Conservation (phyloP, 768 basidiomycete species). For the Lactarius pseudohatsudake region DNA sequence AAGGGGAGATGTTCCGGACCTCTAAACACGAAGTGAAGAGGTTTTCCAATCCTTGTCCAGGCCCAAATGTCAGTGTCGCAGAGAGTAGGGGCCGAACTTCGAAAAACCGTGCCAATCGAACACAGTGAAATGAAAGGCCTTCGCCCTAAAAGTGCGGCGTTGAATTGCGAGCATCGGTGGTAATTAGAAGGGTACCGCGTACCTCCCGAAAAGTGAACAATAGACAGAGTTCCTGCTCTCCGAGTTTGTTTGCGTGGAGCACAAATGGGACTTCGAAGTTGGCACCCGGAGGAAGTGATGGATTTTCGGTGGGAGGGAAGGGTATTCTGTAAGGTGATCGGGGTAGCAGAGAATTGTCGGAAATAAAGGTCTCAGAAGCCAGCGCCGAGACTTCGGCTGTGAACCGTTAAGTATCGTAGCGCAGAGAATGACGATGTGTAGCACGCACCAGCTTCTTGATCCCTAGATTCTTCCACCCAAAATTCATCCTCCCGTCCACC, state of each 20-base stretch:
- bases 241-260: slow-evolving; percentile 50
- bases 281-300: slow-evolving; percentile 47
- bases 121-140: slow-evolving; percentile 54
- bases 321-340: slow-evolving; percentile 50
- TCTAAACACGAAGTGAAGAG: slow-evolving; percentile 56
- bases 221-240: slow-evolving; percentile 53
- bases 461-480: slow-evolving; percentile 45
- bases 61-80: slow-evolving; percentile 49
- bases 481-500: slow-evolving; percentile 59
- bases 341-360: slow-evolving; percentile 52
- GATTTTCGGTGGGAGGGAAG: slow-evolving; percentile 34
- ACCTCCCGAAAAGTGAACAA: slow-evolving; percentile 72
- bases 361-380: slow-evolving; percentile 43
- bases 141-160: slow-evolving; percentile 40
- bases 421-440: slow-evolving; percentile 18
- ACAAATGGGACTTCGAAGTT: slow-evolving; percentile 51
- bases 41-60: slow-evolving; percentile 48
- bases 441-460: slow-evolving; percentile 11
- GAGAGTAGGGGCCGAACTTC: slow-evolving; percentile 62
- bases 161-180: neutral
- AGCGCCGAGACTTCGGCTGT: slow-evolving; percentile 13
- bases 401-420: slow-evolving; percentile 1
- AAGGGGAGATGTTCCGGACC: slow-evolving; percentile 50
- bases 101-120: slow-evolving; percentile 53
- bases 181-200: slow-evolving; percentile 21